These are phyloP conservation scores for Pseudogymnoascus sp. DNA, from an alignment of 2,329 filamentous ascomycete species.

Conservation along the genomic window DNA sequence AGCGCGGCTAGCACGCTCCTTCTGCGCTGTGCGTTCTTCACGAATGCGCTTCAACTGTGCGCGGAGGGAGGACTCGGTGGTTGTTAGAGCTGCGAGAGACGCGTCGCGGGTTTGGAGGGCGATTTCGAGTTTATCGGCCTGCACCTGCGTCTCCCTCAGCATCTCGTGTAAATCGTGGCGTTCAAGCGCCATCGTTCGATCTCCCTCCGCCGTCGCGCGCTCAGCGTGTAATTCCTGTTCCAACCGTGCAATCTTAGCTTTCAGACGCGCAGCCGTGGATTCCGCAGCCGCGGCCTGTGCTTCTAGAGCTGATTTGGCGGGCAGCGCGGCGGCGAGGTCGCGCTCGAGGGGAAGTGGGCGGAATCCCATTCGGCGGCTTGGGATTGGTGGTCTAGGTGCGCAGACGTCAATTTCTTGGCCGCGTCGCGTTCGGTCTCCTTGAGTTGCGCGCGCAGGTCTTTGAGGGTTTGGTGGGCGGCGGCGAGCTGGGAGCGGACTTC, in stretches of 20 bases:
- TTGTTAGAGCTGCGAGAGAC: constrained; percentile 50
- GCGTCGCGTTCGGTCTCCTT: constrained; percentile 41
- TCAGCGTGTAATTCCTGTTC: constrained; percentile 46
- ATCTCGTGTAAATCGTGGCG: constrained; percentile 54
- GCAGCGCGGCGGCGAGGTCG: constrained; percentile 40
- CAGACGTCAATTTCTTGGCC: constrained; percentile 34
- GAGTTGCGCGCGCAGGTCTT: constrained; percentile 46
- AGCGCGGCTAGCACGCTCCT: constrained; percentile 18
- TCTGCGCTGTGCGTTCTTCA: constrained; percentile 50
- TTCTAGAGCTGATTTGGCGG: constrained; percentile 36
- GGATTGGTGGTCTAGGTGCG: constrained; percentile 46
- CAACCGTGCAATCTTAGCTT: constrained; percentile 40
- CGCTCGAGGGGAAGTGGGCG: constrained; percentile 31
- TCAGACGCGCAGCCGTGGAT: constrained; percentile 41
- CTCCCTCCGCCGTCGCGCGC: constrained; percentile 48
- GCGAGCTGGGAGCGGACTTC: constrained; percentile 56
- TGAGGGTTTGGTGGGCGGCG: constrained; percentile 51
- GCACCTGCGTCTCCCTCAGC: constrained; percentile 56
- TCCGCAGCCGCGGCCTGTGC: constrained; percentile 36
- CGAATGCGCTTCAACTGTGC: constrained; percentile 64
- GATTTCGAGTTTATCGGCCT: constrained; percentile 63
- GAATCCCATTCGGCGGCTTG: constrained; percentile 34
- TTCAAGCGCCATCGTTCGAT: constrained; percentile 52
- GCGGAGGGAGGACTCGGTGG: constrained; percentile 54
- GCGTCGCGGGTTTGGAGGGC: constrained; percentile 64